Evolutionary conservation across 1,284 basidiomycete genomes (phyloP).

Genomic region (Mycena sp.): DNA sequence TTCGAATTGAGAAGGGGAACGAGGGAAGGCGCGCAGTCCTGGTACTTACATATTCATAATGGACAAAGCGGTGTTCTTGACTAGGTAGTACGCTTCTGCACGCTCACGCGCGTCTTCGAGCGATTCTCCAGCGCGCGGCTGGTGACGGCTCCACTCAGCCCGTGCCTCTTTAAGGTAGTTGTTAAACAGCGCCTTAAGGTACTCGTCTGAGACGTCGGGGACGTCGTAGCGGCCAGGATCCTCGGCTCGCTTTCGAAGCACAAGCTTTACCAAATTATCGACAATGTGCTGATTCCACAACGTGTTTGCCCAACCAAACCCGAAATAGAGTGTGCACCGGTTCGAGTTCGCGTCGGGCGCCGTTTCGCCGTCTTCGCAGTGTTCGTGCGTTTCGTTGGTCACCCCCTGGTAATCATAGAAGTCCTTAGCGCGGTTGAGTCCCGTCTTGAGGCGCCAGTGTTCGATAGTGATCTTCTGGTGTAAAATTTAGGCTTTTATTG

Average conservation of each 20-base stretch:
- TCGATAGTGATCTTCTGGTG: neutral
- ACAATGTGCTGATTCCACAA: neutral
- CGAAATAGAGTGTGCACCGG: constrained; percentile 1
- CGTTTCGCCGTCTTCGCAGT: neutral
- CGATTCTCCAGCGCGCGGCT: no score
- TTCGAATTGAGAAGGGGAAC: neutral
- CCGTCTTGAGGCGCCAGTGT: neutral
- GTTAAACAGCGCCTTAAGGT: neutral
- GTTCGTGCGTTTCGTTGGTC: no score
- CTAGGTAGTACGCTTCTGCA: no score
- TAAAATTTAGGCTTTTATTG: neutral
- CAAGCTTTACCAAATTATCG: neutral
- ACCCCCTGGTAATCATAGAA: neutral
- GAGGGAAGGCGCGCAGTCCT: neutral
- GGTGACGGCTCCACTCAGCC: no score
- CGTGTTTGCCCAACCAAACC: neutral
- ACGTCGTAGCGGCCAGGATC: neutral
- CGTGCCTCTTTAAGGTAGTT: neutral
- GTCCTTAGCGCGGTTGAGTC: neutral
- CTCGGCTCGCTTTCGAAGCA: neutral
- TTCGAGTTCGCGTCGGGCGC: neutral
- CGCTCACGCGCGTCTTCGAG: no score
- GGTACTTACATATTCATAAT: neutral
- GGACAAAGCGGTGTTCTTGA: no score
- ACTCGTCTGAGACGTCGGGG: neutral